These are phyloP conservation scores for Eleusine coracana DNA, from an alignment of 176 grass and related monocot species.

Conservation along the genomic window DNA sequence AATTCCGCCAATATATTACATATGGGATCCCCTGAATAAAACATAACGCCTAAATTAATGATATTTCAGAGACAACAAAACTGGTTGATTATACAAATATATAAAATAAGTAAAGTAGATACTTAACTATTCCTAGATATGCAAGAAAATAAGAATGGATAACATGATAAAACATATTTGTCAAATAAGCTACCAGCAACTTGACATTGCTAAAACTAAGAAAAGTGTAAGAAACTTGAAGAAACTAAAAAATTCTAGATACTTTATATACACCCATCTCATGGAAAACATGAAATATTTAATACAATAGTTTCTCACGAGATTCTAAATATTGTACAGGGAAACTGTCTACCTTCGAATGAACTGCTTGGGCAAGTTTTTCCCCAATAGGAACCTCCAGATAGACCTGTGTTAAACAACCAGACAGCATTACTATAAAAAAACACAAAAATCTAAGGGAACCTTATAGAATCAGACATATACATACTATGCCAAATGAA, in stretches of 20 bases:
- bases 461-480: constrained; percentile 14
- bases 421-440: background rate
- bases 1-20: constrained; percentile 98
- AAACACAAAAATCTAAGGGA: constrained; percentile 6
- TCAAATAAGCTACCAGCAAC: background rate
- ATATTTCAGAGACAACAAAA: constrained; percentile 26
- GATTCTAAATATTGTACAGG: constrained; percentile 17
- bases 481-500: constrained; percentile 17
- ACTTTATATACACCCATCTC: constrained; percentile 30
- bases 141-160: background rate
- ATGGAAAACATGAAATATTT: background rate
- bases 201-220: constrained; percentile 2
- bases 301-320: constrained; percentile 11
- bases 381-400: constrained; percentile 90
- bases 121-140: background rate
- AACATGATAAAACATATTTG: background rate
- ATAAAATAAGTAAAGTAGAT: constrained; percentile 5
- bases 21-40: constrained; percentile 89
- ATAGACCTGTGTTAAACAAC: constrained; percentile 65
- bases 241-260: background rate
- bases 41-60: constrained; percentile 13
- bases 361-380: constrained; percentile 88
- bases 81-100: background rate
- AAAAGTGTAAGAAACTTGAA: background rate
- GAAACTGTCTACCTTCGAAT: constrained; percentile 70